These are phyloP conservation scores for Chernovozyma aurita DNA, from an alignment of 1,139 yeast species.

Conservation along the genomic window DNA sequence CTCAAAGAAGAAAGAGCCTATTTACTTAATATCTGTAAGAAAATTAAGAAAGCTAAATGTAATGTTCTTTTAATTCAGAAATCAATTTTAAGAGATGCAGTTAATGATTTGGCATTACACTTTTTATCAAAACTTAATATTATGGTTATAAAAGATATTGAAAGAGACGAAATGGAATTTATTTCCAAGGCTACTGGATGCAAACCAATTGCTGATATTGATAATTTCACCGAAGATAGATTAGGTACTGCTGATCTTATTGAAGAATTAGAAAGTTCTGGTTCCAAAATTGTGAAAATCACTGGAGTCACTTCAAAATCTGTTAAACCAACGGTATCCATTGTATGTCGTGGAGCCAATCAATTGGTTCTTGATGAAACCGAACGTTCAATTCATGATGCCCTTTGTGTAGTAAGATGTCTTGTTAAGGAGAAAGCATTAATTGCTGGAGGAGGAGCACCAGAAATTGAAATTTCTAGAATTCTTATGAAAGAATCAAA, in stretches of 20 bases:
- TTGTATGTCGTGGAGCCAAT: constrained; percentile 94
- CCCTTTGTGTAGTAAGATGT: constrained; percentile 94
- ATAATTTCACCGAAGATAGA: constrained; percentile 86
- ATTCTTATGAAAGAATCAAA: constrained; percentile 74
- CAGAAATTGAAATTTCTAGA: constrained; percentile 91
- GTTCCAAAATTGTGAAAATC: constrained; percentile 85
- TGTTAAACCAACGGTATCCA: constrained; percentile 75
- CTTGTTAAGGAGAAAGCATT: constrained; percentile 89
- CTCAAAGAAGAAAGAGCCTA: constrained; percentile 96
- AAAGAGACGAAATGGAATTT: constrained; percentile 94
- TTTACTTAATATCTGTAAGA: constrained; percentile 88
- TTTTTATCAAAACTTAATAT: constrained; percentile 89
- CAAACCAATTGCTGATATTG: constrained; percentile 94
- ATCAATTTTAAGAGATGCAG: constrained; percentile 94
- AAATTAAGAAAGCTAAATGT: constrained; percentile 94
- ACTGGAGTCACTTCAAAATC: constrained; percentile 69
- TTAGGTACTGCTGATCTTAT: constrained; percentile 88
- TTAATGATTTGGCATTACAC: constrained; percentile 92
- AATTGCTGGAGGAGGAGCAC: constrained; percentile 99
- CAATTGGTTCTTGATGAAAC: constrained; percentile 87
- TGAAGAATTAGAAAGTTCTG: constrained; percentile 89
- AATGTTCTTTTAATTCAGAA: constrained; percentile 91
- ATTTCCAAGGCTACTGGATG: constrained; percentile 89
- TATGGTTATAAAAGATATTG: constrained; percentile 92
- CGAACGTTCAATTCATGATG: constrained; percentile 95